Conservation (phyloP, 495 filamentous ascomycete genomes). For the Aspergillus indologenus region DNA sequence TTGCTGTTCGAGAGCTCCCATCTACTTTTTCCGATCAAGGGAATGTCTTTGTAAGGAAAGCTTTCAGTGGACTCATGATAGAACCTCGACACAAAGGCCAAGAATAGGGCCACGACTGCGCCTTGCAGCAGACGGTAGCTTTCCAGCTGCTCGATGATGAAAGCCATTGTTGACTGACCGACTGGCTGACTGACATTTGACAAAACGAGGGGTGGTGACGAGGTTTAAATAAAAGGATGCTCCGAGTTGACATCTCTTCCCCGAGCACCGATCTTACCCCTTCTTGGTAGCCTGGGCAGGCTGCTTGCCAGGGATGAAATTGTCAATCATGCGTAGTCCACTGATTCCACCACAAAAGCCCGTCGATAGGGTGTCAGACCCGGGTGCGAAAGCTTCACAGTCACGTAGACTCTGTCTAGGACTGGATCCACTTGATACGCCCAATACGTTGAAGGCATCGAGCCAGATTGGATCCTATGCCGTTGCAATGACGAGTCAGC, state of each 20-base stretch:
- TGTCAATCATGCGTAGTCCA: background rate
- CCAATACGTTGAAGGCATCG: background rate
- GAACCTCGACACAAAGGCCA: conserved; percentile 23
- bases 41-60: conserved; percentile 28
- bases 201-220: background rate
- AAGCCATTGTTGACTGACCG: conserved; percentile 19
- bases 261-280: background rate
- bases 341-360: background rate
- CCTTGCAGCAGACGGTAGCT: conserved; percentile 24
- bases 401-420: background rate
- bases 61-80: conserved; percentile 30
- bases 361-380: background rate
- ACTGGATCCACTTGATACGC: background rate
- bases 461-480: background rate
- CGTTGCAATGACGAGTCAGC: background rate
- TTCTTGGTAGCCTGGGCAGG: background rate
- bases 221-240: background rate
- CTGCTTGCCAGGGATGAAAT: background rate
- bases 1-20: conserved; percentile 33
- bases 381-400: background rate
- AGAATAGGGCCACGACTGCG: conserved; percentile 19
- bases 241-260: background rate
- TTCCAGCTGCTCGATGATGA: conserved; percentile 25
- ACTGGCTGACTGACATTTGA: background rate
- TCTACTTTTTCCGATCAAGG: conserved; percentile 29